These are phyloP conservation scores for Pseudotsuga menziesii DNA, from an alignment of 75 land plant species.

Conservation along the genomic window DNA sequence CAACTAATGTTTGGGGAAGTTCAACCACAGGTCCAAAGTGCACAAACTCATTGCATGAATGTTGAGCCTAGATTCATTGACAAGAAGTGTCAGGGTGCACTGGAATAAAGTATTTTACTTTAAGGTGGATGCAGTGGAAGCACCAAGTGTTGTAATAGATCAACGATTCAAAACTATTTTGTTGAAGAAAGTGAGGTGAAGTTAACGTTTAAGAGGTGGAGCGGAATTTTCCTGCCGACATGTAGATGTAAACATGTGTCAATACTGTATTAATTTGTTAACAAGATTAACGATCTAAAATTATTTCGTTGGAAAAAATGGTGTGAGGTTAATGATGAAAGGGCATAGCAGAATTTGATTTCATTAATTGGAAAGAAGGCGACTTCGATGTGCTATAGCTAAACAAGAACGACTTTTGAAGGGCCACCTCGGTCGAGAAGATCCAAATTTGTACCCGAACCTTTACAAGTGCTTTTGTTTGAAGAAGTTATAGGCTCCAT, in stretches of 20 bases:
- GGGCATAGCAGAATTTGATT: too few species aligned
- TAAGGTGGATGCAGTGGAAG: conserved; percentile 74
- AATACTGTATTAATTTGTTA: too few species aligned
- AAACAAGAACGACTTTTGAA: conserved; percentile 62
- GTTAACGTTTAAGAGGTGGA: too few species aligned
- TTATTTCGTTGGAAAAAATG: too few species aligned
- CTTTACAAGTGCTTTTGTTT: conserved; percentile 76
- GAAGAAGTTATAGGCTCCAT: conserved; percentile 89
- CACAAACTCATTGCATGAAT: conserved; percentile 65
- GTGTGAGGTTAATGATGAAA: too few species aligned
- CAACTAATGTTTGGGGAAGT: conserved; percentile 16
- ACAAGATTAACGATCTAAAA: too few species aligned
- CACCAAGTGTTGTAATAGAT: too few species aligned
- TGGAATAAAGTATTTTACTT: conserved; percentile 91
- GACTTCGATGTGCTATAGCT: conserved; percentile 53
- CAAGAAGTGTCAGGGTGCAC: conserved; percentile 24
- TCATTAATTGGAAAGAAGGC: conserved; percentile 43
- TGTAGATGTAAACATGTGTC: too few species aligned
- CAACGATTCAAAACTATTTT: too few species aligned
- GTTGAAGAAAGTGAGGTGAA: too few species aligned
- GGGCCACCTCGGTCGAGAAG: conserved; percentile 87
- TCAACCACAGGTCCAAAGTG: conserved; percentile 60
- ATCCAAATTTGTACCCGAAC: conserved; percentile 79
- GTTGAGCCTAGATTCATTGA: conserved; percentile 15
- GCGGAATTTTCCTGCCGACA: too few species aligned